Evolutionary conservation across 805 yeast species (phyloP).

Genomic region (Starmerella scarabaei): DNA sequence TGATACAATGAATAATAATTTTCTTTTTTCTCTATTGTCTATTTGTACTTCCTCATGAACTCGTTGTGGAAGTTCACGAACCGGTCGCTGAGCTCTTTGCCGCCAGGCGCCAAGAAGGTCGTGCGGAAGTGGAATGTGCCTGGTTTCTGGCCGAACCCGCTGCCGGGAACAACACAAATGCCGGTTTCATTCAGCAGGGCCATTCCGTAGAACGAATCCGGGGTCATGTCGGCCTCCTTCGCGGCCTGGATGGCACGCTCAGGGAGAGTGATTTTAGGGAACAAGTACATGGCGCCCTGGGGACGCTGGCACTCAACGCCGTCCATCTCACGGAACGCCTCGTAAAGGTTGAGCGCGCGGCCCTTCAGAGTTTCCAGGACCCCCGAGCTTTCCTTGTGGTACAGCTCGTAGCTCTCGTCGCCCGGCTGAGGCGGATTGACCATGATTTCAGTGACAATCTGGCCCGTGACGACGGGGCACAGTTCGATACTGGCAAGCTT

Average conservation of each 20-base stretch:
- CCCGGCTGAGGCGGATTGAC: slow-evolving; percentile 77
- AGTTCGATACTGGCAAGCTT: slow-evolving; percentile 83
- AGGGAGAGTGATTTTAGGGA: slow-evolving; percentile 64
- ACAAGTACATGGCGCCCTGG: slow-evolving; percentile 94
- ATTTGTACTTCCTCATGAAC: slow-evolving; percentile 46
- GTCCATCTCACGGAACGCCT: slow-evolving; percentile 63
- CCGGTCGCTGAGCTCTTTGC: slow-evolving; percentile 68
- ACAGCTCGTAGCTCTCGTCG: slow-evolving; percentile 58
- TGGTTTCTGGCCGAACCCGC: slow-evolving; percentile 87
- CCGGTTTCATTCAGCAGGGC: slow-evolving; percentile 78
- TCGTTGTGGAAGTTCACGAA: slow-evolving; percentile 69
- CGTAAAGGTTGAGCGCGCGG: slow-evolving; percentile 53
- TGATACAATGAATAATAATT: background rate
- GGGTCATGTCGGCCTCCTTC: slow-evolving; percentile 37
- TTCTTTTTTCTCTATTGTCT: background rate
- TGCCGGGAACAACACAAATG: slow-evolving; percentile 94
- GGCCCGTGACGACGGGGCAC: slow-evolving; percentile 93
- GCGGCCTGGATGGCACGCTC: slow-evolving; percentile 54
- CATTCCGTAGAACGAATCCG: slow-evolving; percentile 84
- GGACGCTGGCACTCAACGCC: slow-evolving; percentile 82
- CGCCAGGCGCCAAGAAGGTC: slow-evolving; percentile 84
- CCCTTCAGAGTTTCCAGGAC: slow-evolving; percentile 50
- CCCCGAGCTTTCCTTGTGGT: slow-evolving; percentile 44
- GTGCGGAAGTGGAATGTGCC: slow-evolving; percentile 91
- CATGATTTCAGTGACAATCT: slow-evolving; percentile 86